Evolutionary conservation across 1,284 basidiomycete species (phyloP), one percentile per base, ranked within the genome.

Genomic region (Pyrrhoderma noxium): DNA sequence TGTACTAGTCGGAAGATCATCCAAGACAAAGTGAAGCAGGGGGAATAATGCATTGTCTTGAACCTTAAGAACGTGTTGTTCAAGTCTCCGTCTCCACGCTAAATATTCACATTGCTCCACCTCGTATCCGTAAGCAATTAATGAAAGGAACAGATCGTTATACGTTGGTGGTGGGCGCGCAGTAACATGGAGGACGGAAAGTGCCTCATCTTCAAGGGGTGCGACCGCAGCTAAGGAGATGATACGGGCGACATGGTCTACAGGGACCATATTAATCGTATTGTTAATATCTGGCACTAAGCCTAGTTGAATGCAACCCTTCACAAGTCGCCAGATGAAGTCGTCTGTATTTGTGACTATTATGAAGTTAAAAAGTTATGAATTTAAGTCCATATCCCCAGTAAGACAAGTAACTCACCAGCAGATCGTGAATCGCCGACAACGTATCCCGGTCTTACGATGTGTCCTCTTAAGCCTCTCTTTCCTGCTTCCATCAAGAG

Each of bases 31-130:
- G 70, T 99, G 94, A 21, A 99, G 76, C 9, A 99, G 73, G 2
- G 96, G 96, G 80, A 97, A 99, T 39, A 99, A 75, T 2, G 96
- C 96, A 60, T 99, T 99, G 68, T 97, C 93, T 70, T 94, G 86
- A 18, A 79, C 80, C 57, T 91, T 85, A 73, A 98, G 83, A 44
- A 97, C 94, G 66, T 98, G 94, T 61, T 90, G 87, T 68, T 99
- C 96, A 53, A 99, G 80, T 64, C 82, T 82, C 23, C 87, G 79
- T 43, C 96, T 79, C 96, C 96, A 99, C 3, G 85, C 73, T 46
- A 98, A 70, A 70, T 99, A 99, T 64, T 97, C 95, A 62, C 85
- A 86, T 57, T 80, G 78, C 56, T 77, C 68, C 9, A 88, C 87
- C 18, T 73, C 64, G 74, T 89, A 99, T 5, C 96, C 96, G 65